Conservation (phyloP, 148 eudicot genomes). For the Persicaria maculosa region DNA sequence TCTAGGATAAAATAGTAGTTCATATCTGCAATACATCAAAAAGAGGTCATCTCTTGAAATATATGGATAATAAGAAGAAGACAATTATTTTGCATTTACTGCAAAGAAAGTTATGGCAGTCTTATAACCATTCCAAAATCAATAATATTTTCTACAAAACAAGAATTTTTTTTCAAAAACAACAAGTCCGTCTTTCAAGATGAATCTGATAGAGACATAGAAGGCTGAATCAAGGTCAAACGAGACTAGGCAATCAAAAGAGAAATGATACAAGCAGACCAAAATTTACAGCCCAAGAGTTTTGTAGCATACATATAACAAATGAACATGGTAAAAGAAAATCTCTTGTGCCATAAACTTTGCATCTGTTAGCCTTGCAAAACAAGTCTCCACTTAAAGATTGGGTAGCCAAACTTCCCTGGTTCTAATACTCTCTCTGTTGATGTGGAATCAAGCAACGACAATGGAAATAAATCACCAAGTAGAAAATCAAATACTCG, state of each 20-base stretch:
- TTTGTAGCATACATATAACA: background rate
- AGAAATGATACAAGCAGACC: background rate
- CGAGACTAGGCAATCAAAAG: background rate
- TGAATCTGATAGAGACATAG: background rate
- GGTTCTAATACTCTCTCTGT: background rate
- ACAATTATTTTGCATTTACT: background rate
- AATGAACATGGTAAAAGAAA: background rate
- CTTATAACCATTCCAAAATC: background rate
- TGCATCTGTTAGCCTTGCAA: background rate
- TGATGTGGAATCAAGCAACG: background rate
- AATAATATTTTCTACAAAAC: background rate
- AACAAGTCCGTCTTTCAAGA: background rate
- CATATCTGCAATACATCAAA: conserved; percentile 63
- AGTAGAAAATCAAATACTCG: no score
- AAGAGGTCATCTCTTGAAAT: background rate
- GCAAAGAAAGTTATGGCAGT: background rate
- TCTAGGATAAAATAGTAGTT: conserved; percentile 93
- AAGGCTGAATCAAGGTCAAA: background rate
- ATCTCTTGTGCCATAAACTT: background rate
- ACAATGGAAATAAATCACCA: background rate
- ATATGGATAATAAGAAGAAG: background rate
- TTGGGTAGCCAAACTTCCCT: background rate
- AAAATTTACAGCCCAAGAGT: background rate
- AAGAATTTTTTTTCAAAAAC: background rate
- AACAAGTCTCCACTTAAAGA: background rate